Base-by-base conservation (phyloP, 208 protist genomes). In the Acanthamoeba rhysodes region DNA sequence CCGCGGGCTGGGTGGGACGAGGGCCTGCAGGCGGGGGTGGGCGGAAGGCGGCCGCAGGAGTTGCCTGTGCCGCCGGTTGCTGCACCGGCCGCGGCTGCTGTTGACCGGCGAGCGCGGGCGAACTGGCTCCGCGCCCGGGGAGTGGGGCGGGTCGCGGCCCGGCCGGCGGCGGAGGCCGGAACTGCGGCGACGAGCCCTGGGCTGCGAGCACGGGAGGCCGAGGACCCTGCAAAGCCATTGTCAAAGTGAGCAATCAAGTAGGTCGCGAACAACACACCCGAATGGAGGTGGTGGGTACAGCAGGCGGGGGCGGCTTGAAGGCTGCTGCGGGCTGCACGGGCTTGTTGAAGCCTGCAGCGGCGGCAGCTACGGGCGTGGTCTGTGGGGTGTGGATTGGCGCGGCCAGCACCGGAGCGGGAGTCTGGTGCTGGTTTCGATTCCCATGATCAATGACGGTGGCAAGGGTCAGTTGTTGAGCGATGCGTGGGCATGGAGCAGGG, bases 101-200 rank as follows among this genome's bases (percentile, higher is more conserved):
- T 41, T 41, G 37, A 3, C 1, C 37, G 37, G 37, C 37, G 2
- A 41, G 37, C 37, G 37, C 37, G 37, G 37, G 37, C 37, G 37
- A 41, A 41, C 37, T 41, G 70, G 53, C 53, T 10, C 29, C 18
- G 53, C n/a, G 84, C 9, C 84, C 59, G 53, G 55, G 48, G 64
- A 66, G 59, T 12, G 84, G 72, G 22, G 59, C 8, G 27, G 84
- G 84, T 20, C 84, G 84, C 37, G 84, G 84, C 9, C 84, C 84
- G 29, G 50, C 55, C 27, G 84, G 84, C 6, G 84, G 84, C 32
- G 84, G 84, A 90, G 84, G 84, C 10, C 84, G 84, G 8, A 90
- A 62, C 20, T 18, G 84, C 55, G 66, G 50, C 16, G n/a, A 5
- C 12, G 34, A 34, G 18, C 37, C 59, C n/a, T 16, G 80, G 24